Conservation (phyloP, 2,329 filamentous ascomycete genomes). For the Blumeriella jaapii region DNA sequence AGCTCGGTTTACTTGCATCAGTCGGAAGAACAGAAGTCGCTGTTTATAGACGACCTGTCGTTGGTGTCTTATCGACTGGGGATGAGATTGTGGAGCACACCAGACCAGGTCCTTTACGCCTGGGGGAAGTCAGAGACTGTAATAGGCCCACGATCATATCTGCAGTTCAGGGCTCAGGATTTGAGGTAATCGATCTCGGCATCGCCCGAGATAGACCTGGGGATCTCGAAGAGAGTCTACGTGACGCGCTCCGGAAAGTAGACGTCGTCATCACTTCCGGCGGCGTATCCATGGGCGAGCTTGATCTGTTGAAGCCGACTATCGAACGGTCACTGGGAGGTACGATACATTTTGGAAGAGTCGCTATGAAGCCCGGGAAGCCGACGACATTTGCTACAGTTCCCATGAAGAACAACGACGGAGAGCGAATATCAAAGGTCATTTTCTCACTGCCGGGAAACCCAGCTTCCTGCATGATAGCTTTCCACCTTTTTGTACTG, state of each 20-base stretch:
- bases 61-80: conserved; percentile 86
- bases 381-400: conserved; percentile 94
- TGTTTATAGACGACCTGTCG: conserved; percentile 63
- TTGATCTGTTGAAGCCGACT: conserved; percentile 92
- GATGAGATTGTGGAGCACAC: conserved; percentile 82
- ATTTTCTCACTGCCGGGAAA: conserved; percentile 92
- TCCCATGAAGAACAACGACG: conserved; percentile 48
- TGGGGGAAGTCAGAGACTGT: conserved; percentile 86
- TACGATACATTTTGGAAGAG: conserved; percentile 90
- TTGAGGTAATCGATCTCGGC: conserved; percentile 70
- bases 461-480: conserved; percentile 84
- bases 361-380: conserved; percentile 96
- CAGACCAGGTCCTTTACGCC: conserved; percentile 45
- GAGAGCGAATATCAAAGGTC: conserved; percentile 50
- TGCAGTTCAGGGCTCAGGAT: conserved; percentile 63
- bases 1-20: conserved; percentile 80
- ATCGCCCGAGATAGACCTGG: conserved; percentile 68
- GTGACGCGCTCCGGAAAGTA: conserved; percentile 58
- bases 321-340: conserved; percentile 84
- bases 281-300: conserved; percentile 94
- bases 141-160: conserved; percentile 83
- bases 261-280: conserved; percentile 87
- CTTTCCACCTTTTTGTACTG: conserved; percentile 87
- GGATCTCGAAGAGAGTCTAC: conserved; percentile 64
- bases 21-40: conserved; percentile 63